Evolutionary conservation across 116 monocot species (phyloP), one percentile per base, ranked within the genome.

Genomic region (Dioscorea cayenensis): DNA sequence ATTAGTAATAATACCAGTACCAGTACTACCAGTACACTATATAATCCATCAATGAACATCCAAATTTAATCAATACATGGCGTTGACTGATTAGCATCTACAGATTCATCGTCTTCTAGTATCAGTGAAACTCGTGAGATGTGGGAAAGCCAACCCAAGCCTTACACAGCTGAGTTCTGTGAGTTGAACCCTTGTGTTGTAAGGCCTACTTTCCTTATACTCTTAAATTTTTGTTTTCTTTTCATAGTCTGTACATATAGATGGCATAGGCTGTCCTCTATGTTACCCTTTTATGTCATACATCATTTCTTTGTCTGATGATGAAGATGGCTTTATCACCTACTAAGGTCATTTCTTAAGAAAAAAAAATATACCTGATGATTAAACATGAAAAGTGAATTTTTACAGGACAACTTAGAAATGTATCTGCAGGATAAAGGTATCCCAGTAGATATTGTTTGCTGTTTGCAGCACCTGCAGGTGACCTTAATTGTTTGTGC

Each of bases 391-490:
- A 28, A 29, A 36, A 14, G 32, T 36, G 73, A 55, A 49, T 14
- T 68, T 50, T 74, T 60, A 28, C 85, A 97, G 97, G 89, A 90
- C 71, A 82, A 77, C 55, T 67, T 97, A 55, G 89, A 79, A 64
- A 55, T 63, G n/a, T 67, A 75, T 67, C 68, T 89, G 83, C 81
- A 85, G 66, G 93, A 90, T 19, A 93, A 93, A 71, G 84, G 85
- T 35, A 79, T 84, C 65, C 88, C 88, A 32, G 89, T 78, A 18
- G 97, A 97, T 71, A 79, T 97, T 27, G 90, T 93, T 65, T 97
- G 96, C 66, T 96, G 96, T 65, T 72, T 92, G 78, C 88, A 92
- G 64, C 90, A 92, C 83, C 74, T 96, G 67, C 90, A 96, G 92
- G 96, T 83, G 17, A 21, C 3, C 4, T 74, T 21, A 35, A 29